Percentiles rank a stretch among this genome's conserved stretches.
Conservation (phyloP, 2,329 filamentous ascomycete species). For the Chaetomiaceae sp. region DNA sequence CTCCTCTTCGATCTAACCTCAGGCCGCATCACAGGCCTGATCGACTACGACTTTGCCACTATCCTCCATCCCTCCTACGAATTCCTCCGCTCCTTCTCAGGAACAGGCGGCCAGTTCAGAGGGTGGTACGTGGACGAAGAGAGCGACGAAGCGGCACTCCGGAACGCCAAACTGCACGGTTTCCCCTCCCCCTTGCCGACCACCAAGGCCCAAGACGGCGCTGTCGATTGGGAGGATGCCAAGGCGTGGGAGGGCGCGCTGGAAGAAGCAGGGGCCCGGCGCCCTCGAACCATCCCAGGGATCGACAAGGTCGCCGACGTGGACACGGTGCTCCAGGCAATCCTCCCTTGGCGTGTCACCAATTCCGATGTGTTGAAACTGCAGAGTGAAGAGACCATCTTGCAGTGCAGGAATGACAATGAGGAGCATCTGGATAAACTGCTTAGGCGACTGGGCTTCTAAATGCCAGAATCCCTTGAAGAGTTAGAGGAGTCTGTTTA, state of each 20-base stretch:
- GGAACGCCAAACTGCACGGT: constrained; percentile 18
- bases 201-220: not conserved
- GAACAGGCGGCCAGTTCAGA: constrained; percentile 6
- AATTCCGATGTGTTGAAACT: constrained; percentile 14
- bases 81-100: constrained; percentile 16
- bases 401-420: constrained; percentile 1
- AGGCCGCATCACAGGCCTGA: constrained; percentile 27
- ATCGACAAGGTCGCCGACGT: constrained; percentile 1
- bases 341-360: constrained; percentile 15
- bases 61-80: constrained; percentile 16
- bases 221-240: constrained; percentile 15
- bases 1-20: constrained; percentile 27
- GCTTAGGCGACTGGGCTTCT: constrained; percentile 16
- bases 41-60: constrained; percentile 19
- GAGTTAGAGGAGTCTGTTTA: no score
- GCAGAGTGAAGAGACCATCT: constrained; percentile 8
- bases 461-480: no score
- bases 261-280: constrained; percentile 11
- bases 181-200: constrained; percentile 11
- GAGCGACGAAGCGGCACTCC: constrained; percentile 7
- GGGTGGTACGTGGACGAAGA: constrained; percentile 12
- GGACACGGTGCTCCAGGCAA: constrained; percentile 7
- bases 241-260: constrained; percentile 20
- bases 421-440: constrained; percentile 6
- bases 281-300: constrained; percentile 13